Conservation (phyloP, 805 yeast species). For the Teunomyces barrocoloradensis region DNA sequence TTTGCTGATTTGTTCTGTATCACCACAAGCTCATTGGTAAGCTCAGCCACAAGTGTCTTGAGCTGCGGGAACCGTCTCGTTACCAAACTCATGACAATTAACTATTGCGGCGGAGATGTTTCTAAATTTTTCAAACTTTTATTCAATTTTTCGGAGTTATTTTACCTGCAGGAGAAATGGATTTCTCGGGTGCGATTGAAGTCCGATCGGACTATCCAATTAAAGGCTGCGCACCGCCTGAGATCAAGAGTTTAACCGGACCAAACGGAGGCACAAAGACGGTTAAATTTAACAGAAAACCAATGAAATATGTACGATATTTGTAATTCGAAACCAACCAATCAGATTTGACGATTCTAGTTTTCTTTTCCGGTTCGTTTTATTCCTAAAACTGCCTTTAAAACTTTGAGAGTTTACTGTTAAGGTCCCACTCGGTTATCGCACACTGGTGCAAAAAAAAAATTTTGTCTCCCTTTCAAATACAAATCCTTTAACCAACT, state of each 20-base stretch:
- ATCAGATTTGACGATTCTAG: not conserved
- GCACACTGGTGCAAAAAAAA: conserved; percentile 3
- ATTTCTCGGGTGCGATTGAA: not conserved
- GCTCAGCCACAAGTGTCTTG: conserved; percentile 18
- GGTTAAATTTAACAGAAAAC: not conserved
- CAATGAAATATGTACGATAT: not conserved
- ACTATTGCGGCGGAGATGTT: not conserved
- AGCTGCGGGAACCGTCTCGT: conserved; percentile 9
- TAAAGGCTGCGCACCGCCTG: not conserved
- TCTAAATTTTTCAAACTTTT: not conserved
- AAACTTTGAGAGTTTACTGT: too few relatives aligned
- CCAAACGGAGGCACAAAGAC: not conserved
- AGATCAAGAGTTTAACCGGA: not conserved
- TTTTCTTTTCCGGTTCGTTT: not conserved
- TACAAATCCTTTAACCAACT: not conserved
- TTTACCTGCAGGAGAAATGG: not conserved
- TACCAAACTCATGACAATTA: not conserved
- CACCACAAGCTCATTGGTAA: conserved; percentile 40
- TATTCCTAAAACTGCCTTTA: too few relatives aligned
- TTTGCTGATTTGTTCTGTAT: conserved; percentile 35
- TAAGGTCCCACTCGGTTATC: not conserved
- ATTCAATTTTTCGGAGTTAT: not conserved
- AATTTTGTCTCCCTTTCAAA: conserved; percentile 2
- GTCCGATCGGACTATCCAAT: conserved; percentile 3
- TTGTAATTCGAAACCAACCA: not conserved